phyloP scores from a whole-genome alignment of 495 filamentous ascomycete genomes.

The Copromyces sp. region DNA sequence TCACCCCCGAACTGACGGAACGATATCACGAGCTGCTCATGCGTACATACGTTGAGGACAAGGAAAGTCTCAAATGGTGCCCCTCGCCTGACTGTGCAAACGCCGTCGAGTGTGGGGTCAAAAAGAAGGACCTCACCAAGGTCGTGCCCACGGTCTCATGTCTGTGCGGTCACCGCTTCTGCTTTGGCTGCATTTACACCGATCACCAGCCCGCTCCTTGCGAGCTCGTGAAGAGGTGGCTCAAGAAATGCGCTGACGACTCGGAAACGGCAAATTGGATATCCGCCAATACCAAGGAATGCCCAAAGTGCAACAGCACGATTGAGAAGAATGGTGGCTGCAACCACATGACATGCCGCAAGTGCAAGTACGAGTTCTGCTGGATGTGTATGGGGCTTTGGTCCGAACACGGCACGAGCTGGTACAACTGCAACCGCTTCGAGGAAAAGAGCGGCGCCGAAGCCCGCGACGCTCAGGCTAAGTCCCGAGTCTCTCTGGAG shows the following conservation, averaged over 20 bases:
- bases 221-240: conserved; percentile 84
- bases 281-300: conserved; percentile 97
- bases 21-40: conserved; percentile 81
- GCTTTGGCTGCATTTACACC: conserved; percentile 86
- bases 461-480: conserved; percentile 81
- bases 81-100: conserved; percentile 92
- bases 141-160: conserved; percentile 88
- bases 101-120: conserved; percentile 78
- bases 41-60: conserved; percentile 94
- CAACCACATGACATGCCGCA: conserved; percentile 99
- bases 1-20: conserved; percentile 59
- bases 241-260: conserved; percentile 97
- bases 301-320: conserved; percentile 87
- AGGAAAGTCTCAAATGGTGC: conserved; percentile 90
- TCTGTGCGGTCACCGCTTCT: conserved; percentile 74
- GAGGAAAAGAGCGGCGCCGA: conserved; percentile 91
- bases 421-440: conserved; percentile 98
- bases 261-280: conserved; percentile 99
- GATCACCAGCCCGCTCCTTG: conserved; percentile 95
- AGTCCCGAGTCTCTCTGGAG: conserved; percentile 79
- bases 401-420: conserved; percentile 98
- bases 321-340: conserved; percentile 99
- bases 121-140: conserved; percentile 68
- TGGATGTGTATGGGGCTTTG: conserved; percentile 99
- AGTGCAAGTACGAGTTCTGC: conserved; percentile 98